phyloP scores from a whole-genome alignment of 139 green algal genomes.

The Volvox africanus region DNA sequence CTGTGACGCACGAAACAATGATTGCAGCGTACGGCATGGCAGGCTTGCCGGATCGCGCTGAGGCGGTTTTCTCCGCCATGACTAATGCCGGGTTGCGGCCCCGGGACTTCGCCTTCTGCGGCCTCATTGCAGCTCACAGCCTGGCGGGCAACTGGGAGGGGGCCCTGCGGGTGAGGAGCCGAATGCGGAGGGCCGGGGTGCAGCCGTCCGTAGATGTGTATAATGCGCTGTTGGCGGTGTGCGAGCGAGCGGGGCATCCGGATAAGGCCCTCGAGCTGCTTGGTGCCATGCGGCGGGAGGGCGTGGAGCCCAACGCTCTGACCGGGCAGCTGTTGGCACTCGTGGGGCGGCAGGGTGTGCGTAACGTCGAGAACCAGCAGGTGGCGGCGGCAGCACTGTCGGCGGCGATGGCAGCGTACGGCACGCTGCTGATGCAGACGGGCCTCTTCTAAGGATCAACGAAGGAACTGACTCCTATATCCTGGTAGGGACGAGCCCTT shows the following conservation, averaged over 20 bases:
- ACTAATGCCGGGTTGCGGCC: conserved; percentile 55
- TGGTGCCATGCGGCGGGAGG: conserved; percentile 58
- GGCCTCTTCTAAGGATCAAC: conserved; percentile 83
- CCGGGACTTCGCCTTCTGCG: conserved; percentile 86
- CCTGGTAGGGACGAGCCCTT: no score
- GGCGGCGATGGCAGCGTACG: conserved; percentile 85
- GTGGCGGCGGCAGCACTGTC: conserved; percentile 77
- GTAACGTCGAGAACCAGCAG: conserved; percentile 82
- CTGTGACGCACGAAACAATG: conserved; percentile 83
- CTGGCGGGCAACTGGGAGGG: conserved; percentile 73
- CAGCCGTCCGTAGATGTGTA: conserved; percentile 79
- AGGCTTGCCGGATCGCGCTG: conserved; percentile 66
- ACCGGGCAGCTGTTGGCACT: conserved; percentile 71
- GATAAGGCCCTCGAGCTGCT: conserved; percentile 76
- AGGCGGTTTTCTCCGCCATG: conserved; percentile 65
- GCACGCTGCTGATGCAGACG: conserved; percentile 80
- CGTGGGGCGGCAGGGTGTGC: conserved; percentile 77
- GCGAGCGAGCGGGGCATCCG: conserved; percentile 76
- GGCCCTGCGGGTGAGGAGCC: conserved; percentile 52
- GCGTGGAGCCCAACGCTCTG: conserved; percentile 67
- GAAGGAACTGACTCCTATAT: no score
- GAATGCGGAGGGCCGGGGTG: conserved; percentile 56
- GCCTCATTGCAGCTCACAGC: conserved; percentile 80
- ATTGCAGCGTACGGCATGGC: conserved; percentile 84
- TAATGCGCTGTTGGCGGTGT: conserved; percentile 89